phyloP scores from a whole-genome alignment of 257 asterid species.

The Sherardia arvensis region DNA sequence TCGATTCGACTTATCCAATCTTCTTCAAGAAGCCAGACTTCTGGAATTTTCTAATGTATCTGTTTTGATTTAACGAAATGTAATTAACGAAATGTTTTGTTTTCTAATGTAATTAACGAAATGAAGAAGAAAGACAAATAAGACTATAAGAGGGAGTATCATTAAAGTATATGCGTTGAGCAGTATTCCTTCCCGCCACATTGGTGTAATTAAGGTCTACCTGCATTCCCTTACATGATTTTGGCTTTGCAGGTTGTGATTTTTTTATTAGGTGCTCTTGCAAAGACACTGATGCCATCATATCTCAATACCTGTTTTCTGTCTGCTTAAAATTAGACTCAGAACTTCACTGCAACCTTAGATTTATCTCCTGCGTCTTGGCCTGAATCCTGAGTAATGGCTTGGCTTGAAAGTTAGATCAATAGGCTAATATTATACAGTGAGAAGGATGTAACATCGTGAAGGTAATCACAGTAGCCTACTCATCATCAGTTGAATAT shows the following conservation, averaged over 20 bases:
- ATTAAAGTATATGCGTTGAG: not conserved
- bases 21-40: too few species aligned
- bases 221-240: not conserved
- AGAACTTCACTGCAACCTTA: not conserved
- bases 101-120: not conserved
- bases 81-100: too few species aligned
- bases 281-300: not conserved
- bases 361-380: too few species aligned
- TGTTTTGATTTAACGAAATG: too few species aligned
- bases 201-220: not conserved
- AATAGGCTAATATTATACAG: slow-evolving; percentile 43
- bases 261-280: not conserved
- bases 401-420: not conserved
- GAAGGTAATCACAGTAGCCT: slow-evolving; percentile 41
- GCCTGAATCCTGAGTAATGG: not conserved
- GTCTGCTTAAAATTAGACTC: not conserved
- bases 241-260: not conserved
- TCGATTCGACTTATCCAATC: too few species aligned
- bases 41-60: too few species aligned
- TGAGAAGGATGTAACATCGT: too few species aligned
- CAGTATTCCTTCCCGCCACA: not conserved
- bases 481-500: not conserved
- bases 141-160: not conserved
- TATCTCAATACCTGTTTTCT: not conserved
- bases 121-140: not conserved